Conservation (phyloP, 169 alveolate genomes). For the Eimeria necatrix region DNA sequence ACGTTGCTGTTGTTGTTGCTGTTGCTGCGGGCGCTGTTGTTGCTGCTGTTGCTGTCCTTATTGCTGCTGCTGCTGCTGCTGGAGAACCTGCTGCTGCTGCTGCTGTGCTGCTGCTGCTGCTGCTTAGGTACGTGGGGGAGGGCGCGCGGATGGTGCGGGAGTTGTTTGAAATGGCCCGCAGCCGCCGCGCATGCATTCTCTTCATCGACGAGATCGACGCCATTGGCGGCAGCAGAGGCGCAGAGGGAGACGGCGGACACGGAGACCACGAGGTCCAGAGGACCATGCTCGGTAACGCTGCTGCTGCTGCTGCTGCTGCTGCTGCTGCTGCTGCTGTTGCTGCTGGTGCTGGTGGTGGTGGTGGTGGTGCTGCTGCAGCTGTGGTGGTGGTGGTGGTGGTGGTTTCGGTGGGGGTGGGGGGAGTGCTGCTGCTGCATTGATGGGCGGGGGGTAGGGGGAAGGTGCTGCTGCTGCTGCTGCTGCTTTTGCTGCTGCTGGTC, state of each 20-base stretch:
- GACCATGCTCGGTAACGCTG: conserved; percentile 95
- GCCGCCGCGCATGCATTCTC: conserved; percentile 98
- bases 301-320: no score
- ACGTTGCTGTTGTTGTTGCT: not conserved
- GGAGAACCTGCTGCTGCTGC: no score
- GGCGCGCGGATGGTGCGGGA: conserved; percentile 99
- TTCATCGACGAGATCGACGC: conserved; percentile 99
- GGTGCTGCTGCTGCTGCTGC: no score
- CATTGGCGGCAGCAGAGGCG: conserved; percentile 95
- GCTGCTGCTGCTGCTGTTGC: no score
- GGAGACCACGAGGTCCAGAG: conserved; percentile 99
- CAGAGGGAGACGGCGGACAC: conserved; percentile 93
- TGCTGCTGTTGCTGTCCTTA: not conserved
- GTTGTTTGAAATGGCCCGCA: conserved; percentile 98
- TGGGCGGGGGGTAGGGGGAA: no score
- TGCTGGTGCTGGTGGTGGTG: not conserved
- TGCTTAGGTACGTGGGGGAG: conserved; percentile 98
- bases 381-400: conserved; percentile 10
- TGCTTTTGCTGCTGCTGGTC: no score
- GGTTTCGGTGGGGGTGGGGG: no score
- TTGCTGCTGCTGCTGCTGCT: no score
- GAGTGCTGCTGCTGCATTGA: no score
- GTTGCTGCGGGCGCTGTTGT: not conserved
- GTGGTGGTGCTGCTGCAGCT: no score
- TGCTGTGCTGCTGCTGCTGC: not conserved